Base-by-base conservation (phyloP, 805 yeast genomes). In the Candida oleophila region DNA sequence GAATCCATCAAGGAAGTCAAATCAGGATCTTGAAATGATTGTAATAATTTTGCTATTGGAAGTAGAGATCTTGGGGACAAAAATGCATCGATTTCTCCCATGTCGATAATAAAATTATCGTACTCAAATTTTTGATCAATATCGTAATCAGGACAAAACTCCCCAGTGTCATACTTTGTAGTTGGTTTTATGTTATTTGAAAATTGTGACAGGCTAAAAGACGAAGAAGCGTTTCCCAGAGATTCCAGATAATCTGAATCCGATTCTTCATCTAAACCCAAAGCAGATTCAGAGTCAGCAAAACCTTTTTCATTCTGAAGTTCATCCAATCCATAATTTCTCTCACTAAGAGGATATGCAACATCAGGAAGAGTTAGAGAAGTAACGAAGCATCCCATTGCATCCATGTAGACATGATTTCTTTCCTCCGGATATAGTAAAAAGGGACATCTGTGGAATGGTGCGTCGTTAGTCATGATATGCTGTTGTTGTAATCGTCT, bases 391-490 rank as follows among this genome's bases (percentile, higher is more conserved):
- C 78, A 66, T 0, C 84, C 82, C 50, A 64, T 74, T 0, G 73
- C 69, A 3, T 71, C 69, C n/a, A 71, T 64, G 53, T 83, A 87
- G 0, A 55, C 55, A 0, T 66, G 61, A 42, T 75, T 77, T 45
- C 83, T 76, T 12, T 68, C 65, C 12, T 74, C 72, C 4, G 73
- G 74, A 2, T 78, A 76, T 7, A 92, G 61, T 22, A 92, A 62
- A 60, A 89, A 91, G 0, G 94, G 84, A 18, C 82, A 71, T 46
- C 99, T 67, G 54, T 89, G 94, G 51, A 81, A 89, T 0, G 96
- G 89, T 0, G 87, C 86, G 70, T 94, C 99, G 55, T 89, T 87
- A 4, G 69, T 52, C 16, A 78, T 66, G 1, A 91, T 65, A 61
- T 87, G 96, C 2, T 71, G 69, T 44, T 83, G 83, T 60, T 91